Conservation (phyloP, 2,329 filamentous ascomycete genomes). For the Sclerotinia trifoliorum region DNA sequence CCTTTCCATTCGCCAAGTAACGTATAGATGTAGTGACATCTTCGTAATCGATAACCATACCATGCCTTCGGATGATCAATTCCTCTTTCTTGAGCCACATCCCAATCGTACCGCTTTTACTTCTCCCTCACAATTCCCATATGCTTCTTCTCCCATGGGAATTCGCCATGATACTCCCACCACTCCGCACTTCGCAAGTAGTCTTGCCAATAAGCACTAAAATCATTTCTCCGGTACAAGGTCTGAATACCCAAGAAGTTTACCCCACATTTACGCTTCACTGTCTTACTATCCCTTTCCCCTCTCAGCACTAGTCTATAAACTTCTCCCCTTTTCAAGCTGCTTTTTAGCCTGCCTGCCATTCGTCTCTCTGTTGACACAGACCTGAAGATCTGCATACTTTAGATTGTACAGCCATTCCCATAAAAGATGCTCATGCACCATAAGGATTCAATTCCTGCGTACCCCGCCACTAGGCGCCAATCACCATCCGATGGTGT, state of each 20-base stretch:
- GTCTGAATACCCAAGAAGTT: background rate
- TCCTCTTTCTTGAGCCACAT: background rate
- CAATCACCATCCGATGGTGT: background rate
- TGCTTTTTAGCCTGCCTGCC: background rate
- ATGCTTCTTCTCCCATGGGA: background rate
- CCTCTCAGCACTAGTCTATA: background rate
- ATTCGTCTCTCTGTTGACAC: background rate
- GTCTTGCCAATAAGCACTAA: conserved; percentile 4
- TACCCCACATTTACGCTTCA: background rate
- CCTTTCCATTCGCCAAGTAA: background rate
- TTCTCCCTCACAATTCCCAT: background rate
- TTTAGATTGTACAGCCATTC: background rate
- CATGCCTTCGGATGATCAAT: background rate
- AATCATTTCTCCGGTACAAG: background rate
- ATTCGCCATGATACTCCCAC: background rate
- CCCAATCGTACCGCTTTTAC: background rate
- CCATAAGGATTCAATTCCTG: background rate
- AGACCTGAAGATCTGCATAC: background rate
- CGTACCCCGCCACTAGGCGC: background rate
- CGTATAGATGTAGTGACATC: conserved; percentile 12
- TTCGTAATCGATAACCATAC: background rate
- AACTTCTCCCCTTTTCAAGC: background rate
- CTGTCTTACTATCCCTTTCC: background rate
- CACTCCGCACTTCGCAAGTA: background rate
- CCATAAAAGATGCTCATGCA: background rate